These are phyloP conservation scores for Rosa rugosa DNA, from an alignment of 306 rosid species.

Conservation along the genomic window DNA sequence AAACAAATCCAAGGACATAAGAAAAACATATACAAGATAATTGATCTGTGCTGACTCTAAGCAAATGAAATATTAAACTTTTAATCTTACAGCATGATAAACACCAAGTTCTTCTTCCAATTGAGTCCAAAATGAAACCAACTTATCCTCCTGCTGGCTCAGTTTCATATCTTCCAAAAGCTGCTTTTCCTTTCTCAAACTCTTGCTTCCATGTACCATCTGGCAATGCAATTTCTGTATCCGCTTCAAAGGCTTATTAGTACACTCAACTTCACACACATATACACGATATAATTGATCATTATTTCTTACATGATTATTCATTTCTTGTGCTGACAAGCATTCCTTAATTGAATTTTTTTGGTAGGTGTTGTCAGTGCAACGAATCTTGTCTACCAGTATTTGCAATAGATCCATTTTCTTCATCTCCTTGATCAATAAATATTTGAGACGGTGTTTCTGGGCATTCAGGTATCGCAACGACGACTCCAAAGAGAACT, in stretches of 20 bases:
- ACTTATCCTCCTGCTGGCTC: constrained; percentile 2
- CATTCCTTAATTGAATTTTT: constrained; percentile 13
- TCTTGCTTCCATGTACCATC: constrained; percentile 31
- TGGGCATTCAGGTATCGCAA: background rate
- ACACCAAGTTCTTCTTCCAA: background rate
- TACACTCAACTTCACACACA: background rate
- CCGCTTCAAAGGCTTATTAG: background rate
- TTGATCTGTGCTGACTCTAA: background rate
- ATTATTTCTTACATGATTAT: constrained; percentile 25
- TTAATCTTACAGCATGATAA: background rate
- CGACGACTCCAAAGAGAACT: background rate
- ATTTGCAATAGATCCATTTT: constrained; percentile 12
- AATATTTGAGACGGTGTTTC: background rate
- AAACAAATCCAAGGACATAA: background rate
- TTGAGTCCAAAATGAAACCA: background rate
- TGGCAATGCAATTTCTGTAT: constrained; percentile 28
- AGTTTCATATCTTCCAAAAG: constrained; percentile 28
- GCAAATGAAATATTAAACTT: background rate
- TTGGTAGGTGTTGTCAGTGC: constrained; percentile 23
- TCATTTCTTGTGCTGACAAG: constrained; percentile 24
- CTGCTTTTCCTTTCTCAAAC: constrained; percentile 29
- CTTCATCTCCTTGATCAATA: background rate
- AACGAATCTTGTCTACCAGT: constrained; percentile 18
- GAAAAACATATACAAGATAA: background rate
- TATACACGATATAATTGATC: background rate